A percentile compares a stretch with the other conserved stretches of the same genome.
Evolutionary conservation across 306 rosid genomes (phyloP).

Genomic region (Dryas drummondii): DNA sequence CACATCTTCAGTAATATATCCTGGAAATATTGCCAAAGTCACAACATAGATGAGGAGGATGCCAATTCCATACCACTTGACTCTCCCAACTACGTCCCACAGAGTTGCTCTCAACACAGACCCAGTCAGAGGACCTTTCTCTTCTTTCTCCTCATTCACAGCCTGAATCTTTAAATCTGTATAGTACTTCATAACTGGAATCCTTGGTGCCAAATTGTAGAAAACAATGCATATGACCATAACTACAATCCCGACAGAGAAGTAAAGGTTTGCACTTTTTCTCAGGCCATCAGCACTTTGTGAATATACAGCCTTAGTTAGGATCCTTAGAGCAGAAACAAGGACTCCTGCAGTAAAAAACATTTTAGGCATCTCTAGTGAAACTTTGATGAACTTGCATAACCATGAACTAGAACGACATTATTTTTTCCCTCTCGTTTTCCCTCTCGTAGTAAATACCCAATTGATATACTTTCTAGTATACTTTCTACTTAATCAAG

Average conservation of each 20-base stretch:
- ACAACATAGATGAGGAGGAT: slow-evolving; percentile 63
- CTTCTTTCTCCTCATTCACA: slow-evolving; percentile 48
- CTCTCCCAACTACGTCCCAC: slow-evolving; percentile 56
- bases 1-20: slow-evolving; percentile 90
- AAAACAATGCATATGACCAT: slow-evolving; percentile 60
- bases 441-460: no score
- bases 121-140: slow-evolving; percentile 48
- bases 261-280: slow-evolving; percentile 80
- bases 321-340: slow-evolving; percentile 64
- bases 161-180: slow-evolving; percentile 59
- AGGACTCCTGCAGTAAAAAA: slow-evolving; percentile 60
- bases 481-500: background rate
- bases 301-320: slow-evolving; percentile 74
- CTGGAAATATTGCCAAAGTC: slow-evolving; percentile 87
- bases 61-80: slow-evolving; percentile 82
- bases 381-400: background rate
- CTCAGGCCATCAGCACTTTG: slow-evolving; percentile 72
- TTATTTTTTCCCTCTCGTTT: no score
- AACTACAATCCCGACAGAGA: slow-evolving; percentile 62
- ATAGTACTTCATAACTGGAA: slow-evolving; percentile 81
- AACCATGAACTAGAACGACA: background rate
- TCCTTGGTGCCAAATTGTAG: slow-evolving; percentile 61
- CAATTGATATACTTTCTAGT: background rate
- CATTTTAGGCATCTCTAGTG: background rate
- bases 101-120: slow-evolving; percentile 56